Conservation (phyloP, 345 rosid genomes). For the Euphorbia pulcherrima region DNA sequence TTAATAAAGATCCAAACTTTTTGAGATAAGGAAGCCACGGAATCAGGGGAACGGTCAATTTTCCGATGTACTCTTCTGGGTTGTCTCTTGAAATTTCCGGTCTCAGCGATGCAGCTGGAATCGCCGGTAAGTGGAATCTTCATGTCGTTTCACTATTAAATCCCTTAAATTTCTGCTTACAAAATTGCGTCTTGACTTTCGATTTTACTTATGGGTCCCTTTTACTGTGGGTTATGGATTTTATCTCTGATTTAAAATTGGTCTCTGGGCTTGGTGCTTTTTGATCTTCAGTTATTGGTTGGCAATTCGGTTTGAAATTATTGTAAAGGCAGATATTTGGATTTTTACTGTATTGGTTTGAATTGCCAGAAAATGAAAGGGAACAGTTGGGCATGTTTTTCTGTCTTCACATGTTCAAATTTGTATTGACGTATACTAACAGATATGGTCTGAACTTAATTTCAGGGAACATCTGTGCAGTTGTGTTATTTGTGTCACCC, state of each 20-base stretch:
- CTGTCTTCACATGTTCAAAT: background rate
- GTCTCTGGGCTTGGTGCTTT: background rate
- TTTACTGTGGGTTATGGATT: background rate
- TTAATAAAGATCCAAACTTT: background rate
- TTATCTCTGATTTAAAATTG: background rate
- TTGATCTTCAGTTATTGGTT: background rate
- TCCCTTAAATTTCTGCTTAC: background rate
- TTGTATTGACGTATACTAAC: background rate
- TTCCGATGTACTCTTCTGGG: constrained; percentile 22
- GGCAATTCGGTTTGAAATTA: background rate
- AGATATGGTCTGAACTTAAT: background rate
- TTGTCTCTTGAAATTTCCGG: constrained; percentile 25
- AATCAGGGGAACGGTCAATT: background rate
- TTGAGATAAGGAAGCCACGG: background rate
- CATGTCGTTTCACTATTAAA: background rate
- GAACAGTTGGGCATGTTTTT: background rate
- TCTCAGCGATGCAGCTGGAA: constrained; percentile 46
- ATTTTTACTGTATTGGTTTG: background rate
- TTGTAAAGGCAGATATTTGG: background rate
- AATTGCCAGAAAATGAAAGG: background rate
- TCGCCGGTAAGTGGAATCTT: constrained; percentile 37
- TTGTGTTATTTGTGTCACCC: constrained; percentile 48
- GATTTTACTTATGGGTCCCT: background rate
- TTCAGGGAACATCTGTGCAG: constrained; percentile 50
- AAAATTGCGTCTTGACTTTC: background rate